Base-by-base conservation (phyloP, 352 stramenopile genomes). In the Globisporangium viniferum region DNA sequence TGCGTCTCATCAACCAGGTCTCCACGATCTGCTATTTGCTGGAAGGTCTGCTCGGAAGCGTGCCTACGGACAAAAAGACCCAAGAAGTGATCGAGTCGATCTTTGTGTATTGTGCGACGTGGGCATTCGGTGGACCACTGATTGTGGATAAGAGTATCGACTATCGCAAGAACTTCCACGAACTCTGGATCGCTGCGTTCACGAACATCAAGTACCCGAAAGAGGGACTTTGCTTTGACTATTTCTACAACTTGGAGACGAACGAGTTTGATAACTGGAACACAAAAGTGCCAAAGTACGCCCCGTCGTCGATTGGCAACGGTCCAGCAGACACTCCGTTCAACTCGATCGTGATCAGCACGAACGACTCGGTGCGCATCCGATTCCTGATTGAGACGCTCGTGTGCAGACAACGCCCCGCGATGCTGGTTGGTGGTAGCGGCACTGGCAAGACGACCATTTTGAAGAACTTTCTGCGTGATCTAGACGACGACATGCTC, bases 401-500 rank as follows among this genome's bases (percentile, higher is more conserved):
- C 2, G 94, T 98, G 12, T 93, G 89, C 36, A 92, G 95, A 18
- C 88, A 96, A n/a, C 92, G 96, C 12, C 94, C 97, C 12, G 92
- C 96, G 46, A 98, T 99, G 84, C 89, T 99, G 35, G 96, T 99
- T 1, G 97, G 96, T 5, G 97, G 94, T 29, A 97, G 94, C 48
- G 97, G 97, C 15, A 98, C 95, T n/a, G 97, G 97, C 20, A 99
- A 99, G 73, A 99, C 97, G 22, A 97, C 95, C 35, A 98, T 99
- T 58, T 88, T 99, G 54, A 98, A 98, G 73, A 98, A 98, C 60
- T 99, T 98, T 72, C 75, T 98, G 20, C 84, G 89, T 2, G 89
- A 89, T 69, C 53, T 92, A 0, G 85, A 95, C 56, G 96, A 99
- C 57, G 92, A 97, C 60, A 98, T 99, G 82, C 78, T 99, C 35